A percentile compares a stretch with the other conserved stretches of the same genome.
These are phyloP conservation scores for Cutaneotrichosporon cavernicola DNA, from an alignment of 1,284 basidiomycete species.

Conservation along the genomic window DNA sequence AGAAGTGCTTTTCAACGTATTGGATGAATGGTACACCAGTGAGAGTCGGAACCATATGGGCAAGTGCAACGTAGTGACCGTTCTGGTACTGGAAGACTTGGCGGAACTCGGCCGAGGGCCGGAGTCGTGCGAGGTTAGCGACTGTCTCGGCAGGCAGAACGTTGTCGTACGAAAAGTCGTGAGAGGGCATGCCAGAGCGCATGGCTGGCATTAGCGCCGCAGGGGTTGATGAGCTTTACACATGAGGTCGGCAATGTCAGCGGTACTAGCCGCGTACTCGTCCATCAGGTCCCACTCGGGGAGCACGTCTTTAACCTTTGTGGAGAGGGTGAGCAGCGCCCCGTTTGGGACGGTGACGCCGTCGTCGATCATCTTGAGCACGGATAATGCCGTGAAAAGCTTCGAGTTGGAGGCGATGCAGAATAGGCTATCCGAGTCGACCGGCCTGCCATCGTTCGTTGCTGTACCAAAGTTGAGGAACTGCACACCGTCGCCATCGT, in stretches of 20 bases:
- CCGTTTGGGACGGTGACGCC: constrained; percentile 49
- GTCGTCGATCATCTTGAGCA: constrained; percentile 55
- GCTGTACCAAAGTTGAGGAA: neutral
- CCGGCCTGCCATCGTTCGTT: neutral
- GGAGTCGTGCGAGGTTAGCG: constrained; percentile 30
- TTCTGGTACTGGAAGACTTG: constrained; percentile 44
- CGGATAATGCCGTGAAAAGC: constrained; percentile 53
- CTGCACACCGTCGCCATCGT: neutral
- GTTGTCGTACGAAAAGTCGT: constrained; percentile 25
- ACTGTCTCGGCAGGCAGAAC: constrained; percentile 19
- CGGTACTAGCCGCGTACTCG: constrained; percentile 47
- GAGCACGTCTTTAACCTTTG: constrained; percentile 54
- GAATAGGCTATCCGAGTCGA: constrained; percentile 50
- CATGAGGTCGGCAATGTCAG: constrained; percentile 53
- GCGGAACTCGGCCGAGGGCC: constrained; percentile 37
- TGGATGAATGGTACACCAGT: constrained; percentile 30
- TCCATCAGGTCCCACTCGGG: constrained; percentile 54
- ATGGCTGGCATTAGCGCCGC: constrained; percentile 25
- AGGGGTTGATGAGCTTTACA: constrained; percentile 26
- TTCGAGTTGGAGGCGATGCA: constrained; percentile 57
- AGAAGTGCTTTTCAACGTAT: constrained; percentile 35
- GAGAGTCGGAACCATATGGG: constrained; percentile 32
- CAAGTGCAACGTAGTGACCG: constrained; percentile 31
- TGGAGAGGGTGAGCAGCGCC: constrained; percentile 47
- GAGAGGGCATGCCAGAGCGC: constrained; percentile 38